Conservation (phyloP, 2,329 filamentous ascomycete genomes). For the Botrytis hyacinthi region DNA sequence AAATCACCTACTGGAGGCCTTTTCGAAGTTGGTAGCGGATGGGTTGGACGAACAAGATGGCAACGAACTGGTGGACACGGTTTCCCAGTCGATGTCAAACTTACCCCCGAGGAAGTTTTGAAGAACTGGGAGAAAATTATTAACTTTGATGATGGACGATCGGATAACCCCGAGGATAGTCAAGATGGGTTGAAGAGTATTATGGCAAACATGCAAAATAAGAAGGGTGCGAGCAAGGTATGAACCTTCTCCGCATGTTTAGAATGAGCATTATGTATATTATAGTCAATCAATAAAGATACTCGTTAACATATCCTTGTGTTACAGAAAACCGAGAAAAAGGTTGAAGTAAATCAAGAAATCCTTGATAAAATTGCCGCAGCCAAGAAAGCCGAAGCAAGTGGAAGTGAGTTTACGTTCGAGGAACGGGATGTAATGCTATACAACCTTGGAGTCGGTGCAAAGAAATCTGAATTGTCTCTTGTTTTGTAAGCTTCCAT, state of each 20-base stretch:
- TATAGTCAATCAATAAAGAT: constrained; percentile 32
- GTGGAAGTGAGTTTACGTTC: constrained; percentile 77
- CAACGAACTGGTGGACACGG: constrained; percentile 85
- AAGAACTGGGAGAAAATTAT: constrained; percentile 75
- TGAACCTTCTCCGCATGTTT: constrained; percentile 42
- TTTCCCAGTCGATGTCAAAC: constrained; percentile 81
- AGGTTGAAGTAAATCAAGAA: constrained; percentile 52
- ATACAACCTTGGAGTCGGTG: constrained; percentile 92
- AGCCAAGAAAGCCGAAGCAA: constrained; percentile 67
- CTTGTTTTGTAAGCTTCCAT: constrained; percentile 65
- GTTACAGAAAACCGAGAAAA: constrained; percentile 37
- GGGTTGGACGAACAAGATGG: constrained; percentile 91
- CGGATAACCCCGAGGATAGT: constrained; percentile 79
- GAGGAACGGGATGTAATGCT: constrained; percentile 86
- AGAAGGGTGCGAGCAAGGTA: constrained; percentile 56
- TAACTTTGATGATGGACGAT: constrained; percentile 82
- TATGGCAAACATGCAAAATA: constrained; percentile 82
- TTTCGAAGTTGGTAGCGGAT: constrained; percentile 93
- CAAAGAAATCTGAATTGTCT: constrained; percentile 82
- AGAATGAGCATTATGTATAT: constrained; percentile 25
- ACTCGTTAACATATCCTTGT: constrained; percentile 31
- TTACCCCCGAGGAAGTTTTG: constrained; percentile 81
- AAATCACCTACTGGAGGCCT: constrained; percentile 80
- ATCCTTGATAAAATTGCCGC: constrained; percentile 73
- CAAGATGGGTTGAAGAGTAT: constrained; percentile 76